Base-by-base conservation (phyloP, 805 yeast species). In the Pichia californica region DNA sequence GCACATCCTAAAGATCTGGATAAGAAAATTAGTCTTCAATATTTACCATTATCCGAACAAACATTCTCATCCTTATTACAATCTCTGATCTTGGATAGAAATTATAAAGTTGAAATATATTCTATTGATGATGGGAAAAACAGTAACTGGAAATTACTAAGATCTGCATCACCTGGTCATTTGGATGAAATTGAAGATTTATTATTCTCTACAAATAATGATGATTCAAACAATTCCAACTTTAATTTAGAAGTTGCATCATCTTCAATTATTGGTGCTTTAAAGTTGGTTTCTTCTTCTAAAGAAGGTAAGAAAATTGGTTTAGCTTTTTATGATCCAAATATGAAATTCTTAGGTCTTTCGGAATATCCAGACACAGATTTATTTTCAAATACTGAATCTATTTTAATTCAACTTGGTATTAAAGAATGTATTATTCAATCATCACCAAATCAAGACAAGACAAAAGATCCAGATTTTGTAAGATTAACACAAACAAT, bases 101-200 rank as follows among this genome's bases (percentile, higher is more conserved):
- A 88, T 15, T 73, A 73, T 55, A 88, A 88, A 59, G 75, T 93
- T 15, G 96, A 89, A 57, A 74, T 93, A 15, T 91, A 84, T 59
- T 15, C 7, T 9, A 32, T 40, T 18, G 43, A 36, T 13, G 31
- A 39, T 32, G 27, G 26, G 8, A 38, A 33, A n/a, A 80, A 79
- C 52, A 77, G 72, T 57, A 66, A 62, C 48, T 91, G 95, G 76
- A 69, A 62, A 39, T 65, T 74, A 41, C 52, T 66, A 49, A 74
- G 68, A 45, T 64, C 71, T 34, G 96, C 96, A 0, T 82, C 95
- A 1, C 97, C 98, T 0, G 99, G 99, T 6, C 89, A 93, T 61
- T 66, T 89, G 39, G 85, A 81, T 46, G 79, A 71, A 34, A 76
- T 84, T 37, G 96, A 86, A 51, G 88, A 83, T 28, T 64, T 87